Percentiles rank a stretch among this genome's conserved stretches.
Conservation (phyloP, 192 early-diverging fungal genomes). For the Funneliformis geosporum region DNA sequence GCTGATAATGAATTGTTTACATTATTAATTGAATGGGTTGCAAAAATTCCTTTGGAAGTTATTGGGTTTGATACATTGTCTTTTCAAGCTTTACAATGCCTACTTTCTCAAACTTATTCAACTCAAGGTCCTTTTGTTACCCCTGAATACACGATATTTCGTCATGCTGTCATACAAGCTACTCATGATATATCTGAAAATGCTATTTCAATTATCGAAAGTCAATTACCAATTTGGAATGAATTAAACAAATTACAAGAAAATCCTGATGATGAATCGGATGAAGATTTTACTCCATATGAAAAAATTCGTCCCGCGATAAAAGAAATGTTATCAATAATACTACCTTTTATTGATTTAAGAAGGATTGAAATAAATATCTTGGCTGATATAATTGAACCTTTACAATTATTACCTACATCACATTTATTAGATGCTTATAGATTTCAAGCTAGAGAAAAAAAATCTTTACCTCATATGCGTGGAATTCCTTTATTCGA, state of each 20-base stretch:
- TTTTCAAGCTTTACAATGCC: not conserved
- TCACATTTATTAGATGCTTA: not conserved
- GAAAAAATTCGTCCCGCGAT: not conserved
- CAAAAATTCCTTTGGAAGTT: not conserved
- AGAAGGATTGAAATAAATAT: not conserved
- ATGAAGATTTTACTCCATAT: not conserved
- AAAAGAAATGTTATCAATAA: not conserved
- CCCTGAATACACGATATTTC: not conserved
- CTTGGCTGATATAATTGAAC: conserved; percentile 9
- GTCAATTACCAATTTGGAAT: not conserved
- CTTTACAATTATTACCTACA: conserved; percentile 2
- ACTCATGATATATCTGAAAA: conserved; percentile 1
- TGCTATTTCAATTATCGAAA: not conserved
- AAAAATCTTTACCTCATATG: conserved; percentile 6
- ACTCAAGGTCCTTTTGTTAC: conserved; percentile 6
- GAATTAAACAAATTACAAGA: not conserved
- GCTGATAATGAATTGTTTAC: not conserved
- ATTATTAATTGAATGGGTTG: not conserved
- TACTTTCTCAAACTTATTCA: conserved; percentile 10
- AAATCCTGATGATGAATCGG: not conserved
- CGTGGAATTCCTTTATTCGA: not conserved
- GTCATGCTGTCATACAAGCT: not conserved
- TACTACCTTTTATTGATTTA: not conserved
- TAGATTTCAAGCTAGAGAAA: conserved; percentile 8
- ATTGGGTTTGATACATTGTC: not conserved